Evolutionary conservation across 805 yeast species (phyloP), one percentile per base, ranked within the genome.

Genomic region (Candida incommunis): DNA sequence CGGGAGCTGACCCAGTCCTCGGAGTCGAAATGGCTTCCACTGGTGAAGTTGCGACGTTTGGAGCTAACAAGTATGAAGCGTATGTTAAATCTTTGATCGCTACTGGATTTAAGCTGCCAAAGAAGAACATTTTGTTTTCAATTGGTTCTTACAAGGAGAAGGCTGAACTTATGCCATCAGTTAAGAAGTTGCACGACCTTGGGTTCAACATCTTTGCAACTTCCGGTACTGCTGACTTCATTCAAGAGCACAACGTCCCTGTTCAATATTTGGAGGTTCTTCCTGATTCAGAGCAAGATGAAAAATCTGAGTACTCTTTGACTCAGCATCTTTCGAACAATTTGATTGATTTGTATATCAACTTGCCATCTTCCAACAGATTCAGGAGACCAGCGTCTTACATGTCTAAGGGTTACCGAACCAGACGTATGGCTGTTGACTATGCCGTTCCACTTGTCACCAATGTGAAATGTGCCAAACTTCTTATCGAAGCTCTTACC

Each of bases 1-100:
- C 97, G 18, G 99, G 98, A 54, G 99, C 99, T 43, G 99, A 92
- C 66, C 99, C 99, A 51, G 88, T 84, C 74, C 73, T 92, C 61
- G 98, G 98, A 52, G 98, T 92, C 54, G 99, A 92, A 70, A 92
- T 92, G 99, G 81, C 97, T 4, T 88, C 97, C 11, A 92, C 99
- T 44, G 99, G 99, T 66, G 99, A 92, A 69, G 83, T 92, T 62
- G 98, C 98, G 24, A 84, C 96, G 62, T 92, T 92, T 62, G 99
- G 99, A 56, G 71, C 71, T 50, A 81, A 85, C 64, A 64, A 82
- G 50, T 57, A 74, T 46, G 97, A 92, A 67, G 95, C 97, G 27
- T 92, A 92, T 75, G 67, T 92, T 68, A 94, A 92, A 69, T 82
- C 96, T 24, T 73, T 92, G 65, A 72, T 92, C 48, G 86, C 99